These are phyloP conservation scores for Vicia faba DNA, from an alignment of 306 rosid species.

Conservation along the genomic window DNA sequence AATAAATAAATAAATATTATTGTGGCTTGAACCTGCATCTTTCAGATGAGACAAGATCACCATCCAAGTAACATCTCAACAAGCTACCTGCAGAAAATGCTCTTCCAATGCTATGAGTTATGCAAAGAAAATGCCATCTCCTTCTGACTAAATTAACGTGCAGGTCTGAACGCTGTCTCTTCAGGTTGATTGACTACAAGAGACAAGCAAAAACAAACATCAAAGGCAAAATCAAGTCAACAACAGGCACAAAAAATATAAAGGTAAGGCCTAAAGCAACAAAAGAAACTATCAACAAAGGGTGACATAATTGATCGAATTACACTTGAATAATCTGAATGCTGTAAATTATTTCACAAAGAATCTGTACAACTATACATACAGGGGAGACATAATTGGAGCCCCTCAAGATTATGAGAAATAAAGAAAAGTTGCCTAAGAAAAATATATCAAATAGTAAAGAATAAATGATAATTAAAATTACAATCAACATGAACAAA, in stretches of 20 bases:
- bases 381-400: slow-evolving; percentile 18
- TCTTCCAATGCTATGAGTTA: slow-evolving; percentile 96
- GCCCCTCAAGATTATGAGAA: slow-evolving; percentile 5
- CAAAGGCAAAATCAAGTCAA: slow-evolving; percentile 35
- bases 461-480: background rate
- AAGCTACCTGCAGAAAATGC: slow-evolving; percentile 97
- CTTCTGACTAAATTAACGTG: slow-evolving; percentile 60
- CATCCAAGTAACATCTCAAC: slow-evolving; percentile 86
- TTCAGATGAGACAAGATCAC: slow-evolving; percentile 89
- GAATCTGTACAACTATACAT: background rate
- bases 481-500: slow-evolving; percentile 13
- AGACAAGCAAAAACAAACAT: slow-evolving; percentile 31
- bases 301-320: slow-evolving; percentile 7
- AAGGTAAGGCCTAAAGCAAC: slow-evolving; percentile 28
- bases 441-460: slow-evolving; percentile 12
- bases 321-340: slow-evolving; percentile 17
- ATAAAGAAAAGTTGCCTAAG: background rate
- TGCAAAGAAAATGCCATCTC: slow-evolving; percentile 95
- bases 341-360: slow-evolving; percentile 3
- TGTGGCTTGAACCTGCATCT: slow-evolving; percentile 79
- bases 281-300: slow-evolving; percentile 22
- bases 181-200: slow-evolving; percentile 77
- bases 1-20: slow-evolving; percentile 14
- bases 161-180: slow-evolving; percentile 76
- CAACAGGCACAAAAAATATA: slow-evolving; percentile 11